Conservation (phyloP, 1,139 yeast genomes). For the Kodamaea alishanica region DNA sequence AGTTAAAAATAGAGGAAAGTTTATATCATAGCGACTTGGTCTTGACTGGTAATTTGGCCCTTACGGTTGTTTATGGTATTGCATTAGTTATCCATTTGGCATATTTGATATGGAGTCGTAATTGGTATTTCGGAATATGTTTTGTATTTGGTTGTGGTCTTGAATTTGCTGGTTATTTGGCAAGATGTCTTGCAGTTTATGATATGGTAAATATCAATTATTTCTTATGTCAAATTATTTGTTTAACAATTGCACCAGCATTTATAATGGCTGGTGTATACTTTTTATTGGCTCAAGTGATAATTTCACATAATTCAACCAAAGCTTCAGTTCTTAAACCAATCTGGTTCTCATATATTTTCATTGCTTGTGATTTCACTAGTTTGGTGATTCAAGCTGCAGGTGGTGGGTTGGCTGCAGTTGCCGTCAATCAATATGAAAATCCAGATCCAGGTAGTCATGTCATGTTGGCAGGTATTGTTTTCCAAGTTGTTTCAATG, state of each 20-base stretch:
- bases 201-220: slow-evolving; percentile 16
- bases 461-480: slow-evolving; percentile 39
- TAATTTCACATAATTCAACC: slow-evolving; percentile 26
- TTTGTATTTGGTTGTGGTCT: slow-evolving; percentile 16
- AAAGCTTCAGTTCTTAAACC: slow-evolving; percentile 28
- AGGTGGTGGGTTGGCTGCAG: slow-evolving; percentile 38
- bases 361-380: slow-evolving; percentile 31
- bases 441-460: slow-evolving; percentile 26
- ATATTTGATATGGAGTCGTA: slow-evolving; percentile 6
- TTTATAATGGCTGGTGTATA: slow-evolving; percentile 88
- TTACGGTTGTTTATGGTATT: slow-evolving; percentile 23
- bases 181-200: slow-evolving; percentile 19
- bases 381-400: slow-evolving; percentile 35
- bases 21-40: slow-evolving; percentile 13
- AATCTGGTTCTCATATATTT: slow-evolving; percentile 33
- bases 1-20: slow-evolving; percentile 24
- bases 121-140: slow-evolving; percentile 20
- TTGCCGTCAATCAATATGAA: slow-evolving; percentile 16
- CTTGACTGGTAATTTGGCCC: slow-evolving; percentile 11
- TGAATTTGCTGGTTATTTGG: slow-evolving; percentile 25
- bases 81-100: slow-evolving; percentile 13
- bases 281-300: slow-evolving; percentile 46
- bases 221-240: slow-evolving; percentile 33
- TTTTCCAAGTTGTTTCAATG: slow-evolving; percentile 38
- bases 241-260: slow-evolving; percentile 38